Conservation (phyloP, 306 rosid genomes). For the Sicyos baderoa region DNA sequence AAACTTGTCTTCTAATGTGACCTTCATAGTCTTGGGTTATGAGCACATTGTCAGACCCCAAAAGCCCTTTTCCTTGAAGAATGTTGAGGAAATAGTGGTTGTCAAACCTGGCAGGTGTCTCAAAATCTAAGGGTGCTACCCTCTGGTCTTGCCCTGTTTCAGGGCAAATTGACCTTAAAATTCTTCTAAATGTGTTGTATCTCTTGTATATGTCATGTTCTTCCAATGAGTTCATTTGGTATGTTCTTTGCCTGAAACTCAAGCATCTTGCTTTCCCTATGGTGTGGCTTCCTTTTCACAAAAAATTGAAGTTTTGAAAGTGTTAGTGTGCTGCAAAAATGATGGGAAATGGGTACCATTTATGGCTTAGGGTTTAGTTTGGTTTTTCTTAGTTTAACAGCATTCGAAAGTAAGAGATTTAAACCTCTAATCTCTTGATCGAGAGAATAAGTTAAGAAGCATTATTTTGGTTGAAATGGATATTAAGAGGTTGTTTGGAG, state of each 20-base stretch:
- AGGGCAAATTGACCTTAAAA: conserved; percentile 64
- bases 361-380: no score
- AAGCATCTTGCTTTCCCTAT: conserved; percentile 76
- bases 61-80: conserved; percentile 61
- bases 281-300: conserved; percentile 65
- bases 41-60: conserved; percentile 66
- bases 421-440: no score
- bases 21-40: conserved; percentile 51
- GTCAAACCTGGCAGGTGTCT: conserved; percentile 66
- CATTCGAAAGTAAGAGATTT: no score
- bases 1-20: conserved; percentile 37
- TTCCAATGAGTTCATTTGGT: conserved; percentile 36
- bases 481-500: no score
- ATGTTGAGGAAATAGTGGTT: conserved; percentile 65
- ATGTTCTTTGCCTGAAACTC: conserved; percentile 60
- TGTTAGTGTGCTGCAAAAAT: not conserved
- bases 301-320: no score
- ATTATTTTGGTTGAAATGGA: not conserved
- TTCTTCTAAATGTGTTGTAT: conserved; percentile 46
- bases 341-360: not conserved
- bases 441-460: not conserved
- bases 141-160: conserved; percentile 42
- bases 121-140: conserved; percentile 56
- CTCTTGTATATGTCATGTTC: conserved; percentile 51
- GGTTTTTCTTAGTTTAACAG: no score